phyloP scores from a whole-genome alignment of 345 rosid species.

The Clausena lansium region DNA sequence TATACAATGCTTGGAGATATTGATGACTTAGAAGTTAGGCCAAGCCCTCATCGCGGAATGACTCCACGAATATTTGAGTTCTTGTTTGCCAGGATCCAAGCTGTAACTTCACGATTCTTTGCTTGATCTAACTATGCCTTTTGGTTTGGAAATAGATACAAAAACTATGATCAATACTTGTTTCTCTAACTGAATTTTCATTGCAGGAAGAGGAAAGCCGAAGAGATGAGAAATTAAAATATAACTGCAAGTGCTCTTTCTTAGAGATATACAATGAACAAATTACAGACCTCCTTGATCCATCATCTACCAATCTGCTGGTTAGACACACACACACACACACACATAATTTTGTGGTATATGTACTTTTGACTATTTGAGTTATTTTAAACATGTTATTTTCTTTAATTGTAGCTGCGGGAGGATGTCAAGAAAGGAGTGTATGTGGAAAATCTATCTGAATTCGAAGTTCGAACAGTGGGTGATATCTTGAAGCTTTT shows the following conservation, averaged over 20 bases:
- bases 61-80: conserved; percentile 95
- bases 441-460: conserved; percentile 91
- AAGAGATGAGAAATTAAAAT: conserved; percentile 79
- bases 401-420: conserved; percentile 54
- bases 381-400: conserved; percentile 12
- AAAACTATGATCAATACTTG: background rate
- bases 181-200: conserved; percentile 8
- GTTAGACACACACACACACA: conserved; percentile 30
- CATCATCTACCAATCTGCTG: conserved; percentile 80
- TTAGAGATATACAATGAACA: conserved; percentile 97
- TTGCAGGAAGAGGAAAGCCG: conserved; percentile 94
- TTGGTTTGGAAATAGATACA: background rate
- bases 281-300: conserved; percentile 94
- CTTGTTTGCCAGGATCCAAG: conserved; percentile 94
- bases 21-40: conserved; percentile 73
- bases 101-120: conserved; percentile 43
- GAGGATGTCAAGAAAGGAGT: conserved; percentile 86
- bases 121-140: conserved; percentile 10
- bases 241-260: conserved; percentile 95
- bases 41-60: conserved; percentile 87
- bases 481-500: conserved; percentile 77
- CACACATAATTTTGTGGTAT: background rate
- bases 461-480: conserved; percentile 79
- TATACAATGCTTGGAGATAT: conserved; percentile 90
- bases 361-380: conserved; percentile 3